Percentiles rank a stretch among this genome's conserved stretches.
Evolutionary conservation across 345 rosid genomes (phyloP).

Genomic region (Reutealis trisperma): DNA sequence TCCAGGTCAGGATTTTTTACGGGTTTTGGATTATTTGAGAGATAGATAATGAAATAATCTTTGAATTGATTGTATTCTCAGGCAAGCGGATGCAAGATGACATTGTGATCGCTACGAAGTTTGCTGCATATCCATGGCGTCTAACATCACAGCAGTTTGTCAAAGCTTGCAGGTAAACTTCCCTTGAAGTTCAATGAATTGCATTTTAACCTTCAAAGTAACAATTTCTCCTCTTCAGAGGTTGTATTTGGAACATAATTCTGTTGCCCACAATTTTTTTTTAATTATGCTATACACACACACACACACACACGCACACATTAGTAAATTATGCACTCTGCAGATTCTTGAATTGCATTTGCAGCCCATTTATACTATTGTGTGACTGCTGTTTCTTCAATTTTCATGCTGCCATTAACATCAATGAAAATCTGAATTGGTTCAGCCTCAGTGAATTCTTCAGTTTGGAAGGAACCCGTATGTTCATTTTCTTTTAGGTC

Average conservation of each 20-base stretch:
- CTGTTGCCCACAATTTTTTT: background rate
- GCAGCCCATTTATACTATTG: too few relatives aligned
- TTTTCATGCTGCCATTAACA: too few relatives aligned
- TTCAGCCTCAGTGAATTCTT: too few relatives aligned
- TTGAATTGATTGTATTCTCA: slow-evolving; percentile 27
- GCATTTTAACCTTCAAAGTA: too few relatives aligned
- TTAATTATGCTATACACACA: too few relatives aligned
- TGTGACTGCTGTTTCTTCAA: too few relatives aligned
- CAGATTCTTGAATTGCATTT: too few relatives aligned
- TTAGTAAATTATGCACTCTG: too few relatives aligned
- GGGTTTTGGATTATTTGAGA: background rate
- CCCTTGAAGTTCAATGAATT: background rate
- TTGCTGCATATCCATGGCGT: slow-evolving; percentile 98
- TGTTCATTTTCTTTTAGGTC: background rate
- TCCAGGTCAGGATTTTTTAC: slow-evolving; percentile 40
- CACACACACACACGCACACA: too few relatives aligned
- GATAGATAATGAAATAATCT: background rate
- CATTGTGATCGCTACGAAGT: slow-evolving; percentile 84
- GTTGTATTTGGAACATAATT: background rate
- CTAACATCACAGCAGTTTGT: slow-evolving; percentile 88
- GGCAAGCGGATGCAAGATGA: slow-evolving; percentile 48
- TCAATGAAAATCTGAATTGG: too few relatives aligned
- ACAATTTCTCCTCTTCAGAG: too few relatives aligned
- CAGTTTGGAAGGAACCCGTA: too few relatives aligned
- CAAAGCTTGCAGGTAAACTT: slow-evolving; percentile 76